These are phyloP conservation scores for Botrytis paeoniae DNA, from an alignment of 2,329 filamentous ascomycete genomes.

Conservation along the genomic window DNA sequence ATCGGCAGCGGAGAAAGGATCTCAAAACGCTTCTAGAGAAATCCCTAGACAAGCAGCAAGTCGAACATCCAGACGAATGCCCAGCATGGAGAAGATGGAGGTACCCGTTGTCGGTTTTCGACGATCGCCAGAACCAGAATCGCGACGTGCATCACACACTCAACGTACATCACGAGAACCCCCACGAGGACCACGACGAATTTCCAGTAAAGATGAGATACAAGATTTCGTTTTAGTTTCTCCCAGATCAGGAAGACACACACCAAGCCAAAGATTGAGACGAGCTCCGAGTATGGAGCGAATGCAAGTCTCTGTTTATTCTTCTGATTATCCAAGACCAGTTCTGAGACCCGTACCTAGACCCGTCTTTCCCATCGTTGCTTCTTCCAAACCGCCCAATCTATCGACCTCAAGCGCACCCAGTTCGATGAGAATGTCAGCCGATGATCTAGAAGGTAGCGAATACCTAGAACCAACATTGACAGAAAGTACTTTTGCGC, in stretches of 20 bases:
- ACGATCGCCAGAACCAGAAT: neutral
- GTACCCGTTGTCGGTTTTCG: neutral
- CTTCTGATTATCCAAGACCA: neutral
- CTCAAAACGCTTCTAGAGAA: neutral
- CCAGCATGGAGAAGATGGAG: neutral
- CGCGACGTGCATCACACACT: neutral
- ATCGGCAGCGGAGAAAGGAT: neutral
- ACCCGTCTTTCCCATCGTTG: neutral
- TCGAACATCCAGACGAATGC: neutral
- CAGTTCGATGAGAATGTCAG: neutral
- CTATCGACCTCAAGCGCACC: neutral
- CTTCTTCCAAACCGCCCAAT: neutral
- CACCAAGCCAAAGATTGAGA: neutral
- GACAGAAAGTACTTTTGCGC: neutral
- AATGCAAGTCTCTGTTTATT: neutral
- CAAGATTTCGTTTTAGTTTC: neutral
- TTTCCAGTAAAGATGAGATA: neutral
- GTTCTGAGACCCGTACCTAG: neutral
- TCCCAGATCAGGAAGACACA: neutral
- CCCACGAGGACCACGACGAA: neutral
- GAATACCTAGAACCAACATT: constrained; percentile 3
- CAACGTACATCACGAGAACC: neutral
- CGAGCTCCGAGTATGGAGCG: neutral
- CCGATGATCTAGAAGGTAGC: neutral
- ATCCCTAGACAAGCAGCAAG: neutral